Evolutionary conservation across 192 early-diverging fungal genomes (phyloP).

Genomic region (Coemansia sp.): DNA sequence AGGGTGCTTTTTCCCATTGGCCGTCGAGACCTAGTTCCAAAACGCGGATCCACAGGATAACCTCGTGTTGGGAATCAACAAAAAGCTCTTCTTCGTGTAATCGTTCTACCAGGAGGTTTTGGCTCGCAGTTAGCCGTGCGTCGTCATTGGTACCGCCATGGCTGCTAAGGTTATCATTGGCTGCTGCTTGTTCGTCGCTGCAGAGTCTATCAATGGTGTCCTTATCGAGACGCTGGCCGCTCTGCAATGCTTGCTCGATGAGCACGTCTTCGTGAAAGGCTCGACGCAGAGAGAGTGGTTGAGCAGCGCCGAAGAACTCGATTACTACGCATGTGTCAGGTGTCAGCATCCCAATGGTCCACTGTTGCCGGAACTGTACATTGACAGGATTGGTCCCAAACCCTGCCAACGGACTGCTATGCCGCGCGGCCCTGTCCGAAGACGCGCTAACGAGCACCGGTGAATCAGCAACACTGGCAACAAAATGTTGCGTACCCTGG

Average conservation of each 20-base stretch:
- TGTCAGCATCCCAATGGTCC: slow-evolving; percentile 32
- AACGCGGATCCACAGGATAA: slow-evolving; percentile 64
- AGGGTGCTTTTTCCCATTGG: slow-evolving; percentile 51
- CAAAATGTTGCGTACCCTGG: neutral
- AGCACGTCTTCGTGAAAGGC: slow-evolving; percentile 52
- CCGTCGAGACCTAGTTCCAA: slow-evolving; percentile 66
- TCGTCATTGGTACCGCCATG: too few relatives aligned
- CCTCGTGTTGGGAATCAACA: slow-evolving; percentile 66
- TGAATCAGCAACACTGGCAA: neutral
- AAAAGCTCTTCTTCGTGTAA: slow-evolving; percentile 63
- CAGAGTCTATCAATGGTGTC: neutral
- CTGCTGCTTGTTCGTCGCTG: neutral
- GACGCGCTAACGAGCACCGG: slow-evolving; percentile 21
- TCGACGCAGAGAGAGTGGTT: slow-evolving; percentile 29
- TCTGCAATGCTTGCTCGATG: slow-evolving; percentile 32
- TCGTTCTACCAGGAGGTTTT: slow-evolving; percentile 31
- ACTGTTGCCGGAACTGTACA: slow-evolving; percentile 44
- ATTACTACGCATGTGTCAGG: slow-evolving; percentile 28
- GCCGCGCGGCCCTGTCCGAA: slow-evolving; percentile 15
- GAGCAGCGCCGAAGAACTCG: slow-evolving; percentile 44
- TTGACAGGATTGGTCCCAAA: slow-evolving; percentile 44
- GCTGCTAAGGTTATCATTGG: too few relatives aligned
- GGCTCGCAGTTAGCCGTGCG: slow-evolving; percentile 24
- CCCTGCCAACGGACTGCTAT: slow-evolving; percentile 26
- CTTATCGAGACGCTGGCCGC: neutral